phyloP scores from a whole-genome alignment of 805 yeast species.

The Lachancea mirantina region DNA sequence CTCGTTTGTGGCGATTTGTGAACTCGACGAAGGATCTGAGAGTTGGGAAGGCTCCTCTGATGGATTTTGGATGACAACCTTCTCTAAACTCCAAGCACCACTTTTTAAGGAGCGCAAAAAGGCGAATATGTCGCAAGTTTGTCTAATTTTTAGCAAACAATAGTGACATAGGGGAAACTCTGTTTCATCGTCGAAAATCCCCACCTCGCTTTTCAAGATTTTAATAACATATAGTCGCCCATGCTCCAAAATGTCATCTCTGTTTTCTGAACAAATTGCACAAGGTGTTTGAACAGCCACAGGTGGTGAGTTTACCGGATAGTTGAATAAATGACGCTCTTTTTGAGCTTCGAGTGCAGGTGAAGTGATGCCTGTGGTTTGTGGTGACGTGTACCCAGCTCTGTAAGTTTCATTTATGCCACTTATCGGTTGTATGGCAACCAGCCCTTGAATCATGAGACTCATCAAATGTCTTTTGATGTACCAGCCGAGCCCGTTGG shows the following conservation, averaged over 20 bases:
- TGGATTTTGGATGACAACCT: too few species aligned
- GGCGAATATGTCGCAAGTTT: constrained; percentile 76
- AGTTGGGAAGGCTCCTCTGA: constrained; percentile 7
- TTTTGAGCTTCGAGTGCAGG: constrained; percentile 9
- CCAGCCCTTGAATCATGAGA: constrained; percentile 70
- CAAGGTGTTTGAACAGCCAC: constrained; percentile 73
- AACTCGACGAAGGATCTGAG: constrained; percentile 16
- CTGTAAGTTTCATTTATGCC: constrained; percentile 74
- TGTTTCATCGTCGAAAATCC: constrained; percentile 22
- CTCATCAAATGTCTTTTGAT: constrained; percentile 54
- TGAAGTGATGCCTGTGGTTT: not conserved
- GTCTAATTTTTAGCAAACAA: constrained; percentile 72
- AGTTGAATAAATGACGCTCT: constrained; percentile 36
- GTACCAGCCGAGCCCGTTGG: constrained; percentile 59
- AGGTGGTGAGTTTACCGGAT: constrained; percentile 49
- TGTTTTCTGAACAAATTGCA: constrained; percentile 73
- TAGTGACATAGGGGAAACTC: constrained; percentile 71
- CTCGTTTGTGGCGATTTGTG: too few species aligned
- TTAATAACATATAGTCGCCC: constrained; percentile 69
- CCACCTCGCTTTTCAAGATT: constrained; percentile 33
- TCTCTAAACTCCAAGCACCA: constrained; percentile 53
- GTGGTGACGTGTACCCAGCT: constrained; percentile 17
- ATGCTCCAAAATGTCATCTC: constrained; percentile 65
- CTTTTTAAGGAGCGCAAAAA: constrained; percentile 58
- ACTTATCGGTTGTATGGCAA: constrained; percentile 77